Percentiles rank a stretch among this genome's conserved stretches.
Evolutionary conservation across 148 eudicot species (phyloP).

Genomic region (Tetragonia tetragonoides): DNA sequence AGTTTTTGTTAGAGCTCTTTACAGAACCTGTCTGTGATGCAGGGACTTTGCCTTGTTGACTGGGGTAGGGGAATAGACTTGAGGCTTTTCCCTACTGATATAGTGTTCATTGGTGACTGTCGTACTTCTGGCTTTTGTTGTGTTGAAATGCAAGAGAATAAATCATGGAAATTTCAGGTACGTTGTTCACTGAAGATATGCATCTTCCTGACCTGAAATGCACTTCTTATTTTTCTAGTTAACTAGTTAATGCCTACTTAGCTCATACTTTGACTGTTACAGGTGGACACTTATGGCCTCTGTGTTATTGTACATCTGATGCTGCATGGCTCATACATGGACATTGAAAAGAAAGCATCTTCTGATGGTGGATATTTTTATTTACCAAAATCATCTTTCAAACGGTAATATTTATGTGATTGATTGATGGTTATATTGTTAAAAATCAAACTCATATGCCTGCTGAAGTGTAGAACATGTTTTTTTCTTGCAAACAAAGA

Average conservation of each 20-base stretch:
- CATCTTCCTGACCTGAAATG: neutral
- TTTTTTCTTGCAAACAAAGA: no score
- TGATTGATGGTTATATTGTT: neutral
- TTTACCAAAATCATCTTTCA: slow-evolving; percentile 59
- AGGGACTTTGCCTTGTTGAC: slow-evolving; percentile 98
- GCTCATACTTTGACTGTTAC: slow-evolving; percentile 14
- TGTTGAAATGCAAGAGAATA: slow-evolving; percentile 85
- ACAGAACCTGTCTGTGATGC: slow-evolving; percentile 22
- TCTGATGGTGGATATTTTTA: slow-evolving; percentile 49
- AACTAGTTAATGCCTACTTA: neutral
- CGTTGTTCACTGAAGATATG: neutral
- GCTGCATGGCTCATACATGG: slow-evolving; percentile 86
- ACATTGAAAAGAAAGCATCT: slow-evolving; percentile 57
- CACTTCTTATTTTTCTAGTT: neutral
- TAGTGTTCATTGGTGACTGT: slow-evolving; percentile 66
- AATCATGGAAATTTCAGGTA: slow-evolving; percentile 90
- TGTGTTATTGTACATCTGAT: slow-evolving; percentile 90
- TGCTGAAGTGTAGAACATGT: no score
- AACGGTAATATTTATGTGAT: slow-evolving; percentile 42
- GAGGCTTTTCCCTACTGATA: slow-evolving; percentile 56
- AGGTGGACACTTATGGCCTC: slow-evolving; percentile 90
- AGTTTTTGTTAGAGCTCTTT: neutral
- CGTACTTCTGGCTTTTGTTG: slow-evolving; percentile 93
- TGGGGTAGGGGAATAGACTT: slow-evolving; percentile 99
- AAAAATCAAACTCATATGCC: neutral